phyloP scores from a whole-genome alignment of 2,329 filamentous ascomycete genomes.

The Tolypocladium paradoxum region DNA sequence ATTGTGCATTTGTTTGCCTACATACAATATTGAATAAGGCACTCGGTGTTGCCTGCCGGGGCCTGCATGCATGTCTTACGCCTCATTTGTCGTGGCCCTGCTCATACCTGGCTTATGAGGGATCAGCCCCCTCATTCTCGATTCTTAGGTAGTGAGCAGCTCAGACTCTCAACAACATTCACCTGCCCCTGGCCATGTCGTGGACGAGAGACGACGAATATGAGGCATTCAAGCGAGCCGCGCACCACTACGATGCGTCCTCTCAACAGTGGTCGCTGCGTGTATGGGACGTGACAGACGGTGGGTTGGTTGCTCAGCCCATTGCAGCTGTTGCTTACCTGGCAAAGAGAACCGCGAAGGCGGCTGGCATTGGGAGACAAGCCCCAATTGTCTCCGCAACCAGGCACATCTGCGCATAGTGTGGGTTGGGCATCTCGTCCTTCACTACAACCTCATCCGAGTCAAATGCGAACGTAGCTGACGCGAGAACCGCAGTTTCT shows the following conservation, averaged over 20 bases:
- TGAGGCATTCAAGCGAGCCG: background rate
- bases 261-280: background rate
- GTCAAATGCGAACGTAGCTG: background rate
- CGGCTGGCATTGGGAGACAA: conserved; percentile 14
- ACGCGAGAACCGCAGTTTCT: conserved; percentile 11
- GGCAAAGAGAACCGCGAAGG: conserved; percentile 7
- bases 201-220: background rate
- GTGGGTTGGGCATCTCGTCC: conserved; percentile 9
- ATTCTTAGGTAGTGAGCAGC: background rate
- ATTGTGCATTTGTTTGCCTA: background rate
- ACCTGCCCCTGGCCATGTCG: background rate
- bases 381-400: conserved; percentile 9
- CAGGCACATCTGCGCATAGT: conserved; percentile 16
- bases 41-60: background rate
- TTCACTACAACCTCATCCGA: background rate
- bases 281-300: background rate
- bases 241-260: background rate
- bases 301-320: background rate
- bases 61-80: background rate
- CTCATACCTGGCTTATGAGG: no score
- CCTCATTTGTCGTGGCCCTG: background rate
- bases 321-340: background rate
- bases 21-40: background rate
- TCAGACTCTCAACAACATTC: background rate
- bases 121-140: background rate